Base-by-base conservation (phyloP, 2,329 filamentous ascomycete species). In the Diaporthe destruens region DNA sequence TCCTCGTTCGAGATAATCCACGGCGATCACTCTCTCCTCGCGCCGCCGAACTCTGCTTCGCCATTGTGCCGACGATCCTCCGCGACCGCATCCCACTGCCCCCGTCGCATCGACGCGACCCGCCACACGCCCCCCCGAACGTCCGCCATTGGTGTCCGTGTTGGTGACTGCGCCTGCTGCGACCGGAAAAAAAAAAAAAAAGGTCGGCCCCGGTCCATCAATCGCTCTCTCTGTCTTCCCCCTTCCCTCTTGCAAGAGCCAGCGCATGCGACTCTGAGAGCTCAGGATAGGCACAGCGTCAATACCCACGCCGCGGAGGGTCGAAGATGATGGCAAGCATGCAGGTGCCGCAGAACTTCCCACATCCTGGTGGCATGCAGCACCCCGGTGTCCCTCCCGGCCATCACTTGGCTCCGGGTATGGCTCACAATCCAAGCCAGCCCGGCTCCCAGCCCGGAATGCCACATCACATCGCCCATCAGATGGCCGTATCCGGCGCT, bases 321-420 rank as follows among this genome's bases (percentile, higher is more conserved):
- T 86, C 86, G 87, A 84, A 85, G 80, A 94, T 93, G 91, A 94
- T 94, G 92, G 88, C 91, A 75, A 91, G 88, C 82, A 89, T 92
- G 84, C 68, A 70, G 68, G 55, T 70, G 68, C 86, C 85, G 76
- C 88, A 88, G 77, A 86, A 88, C 79, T 93, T 90, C 79, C 82
- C 85, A 79, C 91, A 94, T 84, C 90, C 91, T 76, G 89, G 86
- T 78, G 90, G 86, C 80, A 93, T 94, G 90, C 92, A 87, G 74
- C 91, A 93, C 80, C 91, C 92, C 75, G 91, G 90, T 76, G 90
- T 92, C 76, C 88, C 89, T 75, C 86, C 88, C 51, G 89, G 89
- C 44, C 91, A 92, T 80, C 90, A 90, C 74, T 89, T 90, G 85
- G 87, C 85, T 23, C 87, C 87, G 12, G 88, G 87, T 70, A 90